Percentiles rank a stretch among this genome's conserved stretches.
Conservation (phyloP, 495 filamentous ascomycete species). For the Corynascus novoguineensis region DNA sequence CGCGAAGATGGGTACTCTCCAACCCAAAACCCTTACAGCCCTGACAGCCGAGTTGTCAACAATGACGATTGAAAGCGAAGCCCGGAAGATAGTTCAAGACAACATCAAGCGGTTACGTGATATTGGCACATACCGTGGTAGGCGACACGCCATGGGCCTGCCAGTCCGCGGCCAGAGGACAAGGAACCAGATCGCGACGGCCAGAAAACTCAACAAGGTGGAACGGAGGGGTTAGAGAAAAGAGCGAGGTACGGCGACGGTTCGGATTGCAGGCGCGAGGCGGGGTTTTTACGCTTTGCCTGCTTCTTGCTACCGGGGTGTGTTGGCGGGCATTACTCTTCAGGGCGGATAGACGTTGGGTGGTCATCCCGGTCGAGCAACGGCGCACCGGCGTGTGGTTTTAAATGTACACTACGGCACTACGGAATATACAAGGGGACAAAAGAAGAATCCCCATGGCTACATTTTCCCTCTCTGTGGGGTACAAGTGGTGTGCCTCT, state of each 20-base stretch:
- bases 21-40: conserved; percentile 65
- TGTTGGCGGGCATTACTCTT: not conserved
- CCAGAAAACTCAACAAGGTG: conserved; percentile 72
- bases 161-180: conserved; percentile 87
- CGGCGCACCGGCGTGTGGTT: not conserved
- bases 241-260: not conserved
- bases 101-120: conserved; percentile 84
- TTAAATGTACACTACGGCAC: conserved; percentile 2
- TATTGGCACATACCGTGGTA: conserved; percentile 85
- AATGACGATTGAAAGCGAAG: conserved; percentile 92
- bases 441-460: not conserved
- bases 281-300: not conserved
- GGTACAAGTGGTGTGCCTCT: not conserved
- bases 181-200: conserved; percentile 72
- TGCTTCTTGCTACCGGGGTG: not conserved
- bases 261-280: not conserved
- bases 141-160: conserved; percentile 82
- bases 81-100: conserved; percentile 66
- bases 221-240: conserved; percentile 53
- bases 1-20: conserved; percentile 66
- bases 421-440: not conserved
- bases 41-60: conserved; percentile 78
- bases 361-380: not conserved
- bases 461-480: too few relatives aligned
- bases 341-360: not conserved